Percentiles rank a stretch among this genome's conserved stretches.
phyloP scores from a whole-genome alignment of 2,329 filamentous ascomycete genomes.

The Zalaria sp. region DNA sequence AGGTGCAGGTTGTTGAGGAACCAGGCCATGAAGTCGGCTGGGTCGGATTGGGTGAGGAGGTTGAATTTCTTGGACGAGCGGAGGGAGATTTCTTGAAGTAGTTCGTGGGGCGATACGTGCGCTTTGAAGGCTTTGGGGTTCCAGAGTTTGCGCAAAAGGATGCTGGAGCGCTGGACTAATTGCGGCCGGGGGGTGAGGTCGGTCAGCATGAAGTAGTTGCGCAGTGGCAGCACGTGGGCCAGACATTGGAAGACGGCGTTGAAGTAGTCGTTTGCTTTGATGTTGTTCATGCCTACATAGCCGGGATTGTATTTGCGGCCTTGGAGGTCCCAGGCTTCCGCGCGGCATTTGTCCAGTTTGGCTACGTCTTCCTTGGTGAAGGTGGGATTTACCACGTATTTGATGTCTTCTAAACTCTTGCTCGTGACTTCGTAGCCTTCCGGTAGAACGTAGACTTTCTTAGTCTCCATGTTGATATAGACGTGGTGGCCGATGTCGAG shows the following conservation, averaged over 20 bases:
- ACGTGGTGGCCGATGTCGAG: conserved; percentile 93
- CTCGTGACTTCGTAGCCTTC: conserved; percentile 95
- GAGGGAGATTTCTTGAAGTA: conserved; percentile 86
- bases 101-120: conserved; percentile 92
- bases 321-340: conserved; percentile 59
- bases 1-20: conserved; percentile 94
- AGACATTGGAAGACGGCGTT: conserved; percentile 90
- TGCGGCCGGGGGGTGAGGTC: conserved; percentile 62
- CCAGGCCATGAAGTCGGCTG: conserved; percentile 93
- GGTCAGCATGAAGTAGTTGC: conserved; percentile 85
- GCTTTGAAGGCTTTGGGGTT: conserved; percentile 92
- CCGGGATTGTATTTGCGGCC: conserved; percentile 83
- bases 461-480: conserved; percentile 92
- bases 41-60: conserved; percentile 80
- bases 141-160: conserved; percentile 92
- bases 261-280: conserved; percentile 98
- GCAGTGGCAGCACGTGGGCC: conserved; percentile 74
- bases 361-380: conserved; percentile 71
- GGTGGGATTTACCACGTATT: conserved; percentile 86
- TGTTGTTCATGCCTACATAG: conserved; percentile 98
- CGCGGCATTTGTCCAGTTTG: conserved; percentile 55
- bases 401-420: conserved; percentile 93
- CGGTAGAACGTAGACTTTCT: conserved; percentile 80
- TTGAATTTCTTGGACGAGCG: conserved; percentile 87
- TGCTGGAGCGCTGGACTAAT: conserved; percentile 75